phyloP scores from a whole-genome alignment of 179 eudicot genomes.

The Sideroxylon spinosum region DNA sequence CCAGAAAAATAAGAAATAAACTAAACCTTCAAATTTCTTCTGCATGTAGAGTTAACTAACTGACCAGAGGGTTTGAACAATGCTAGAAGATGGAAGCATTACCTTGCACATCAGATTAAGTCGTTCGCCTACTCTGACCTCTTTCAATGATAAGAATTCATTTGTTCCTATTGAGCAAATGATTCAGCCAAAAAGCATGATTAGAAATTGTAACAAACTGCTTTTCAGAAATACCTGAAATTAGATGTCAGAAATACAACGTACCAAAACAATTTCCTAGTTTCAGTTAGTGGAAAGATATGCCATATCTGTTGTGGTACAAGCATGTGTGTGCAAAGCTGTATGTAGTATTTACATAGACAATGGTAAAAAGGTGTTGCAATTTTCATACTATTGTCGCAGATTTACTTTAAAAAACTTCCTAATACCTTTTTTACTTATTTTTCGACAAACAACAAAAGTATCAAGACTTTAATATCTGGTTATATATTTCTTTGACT shows the following conservation, averaged over 20 bases:
- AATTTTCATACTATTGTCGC: neutral
- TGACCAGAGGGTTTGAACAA: neutral
- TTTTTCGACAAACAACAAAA: neutral
- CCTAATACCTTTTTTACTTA: neutral
- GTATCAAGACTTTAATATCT: too few species aligned
- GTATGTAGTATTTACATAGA: too few species aligned
- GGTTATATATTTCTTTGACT: too few species aligned
- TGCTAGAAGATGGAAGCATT: slow-evolving; percentile 8
- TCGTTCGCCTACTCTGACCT: slow-evolving; percentile 50
- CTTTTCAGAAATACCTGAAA: neutral
- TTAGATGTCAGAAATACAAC: neutral
- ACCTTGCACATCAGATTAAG: slow-evolving; percentile 78
- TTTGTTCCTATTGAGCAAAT: slow-evolving; percentile 35
- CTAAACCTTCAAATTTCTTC: neutral
- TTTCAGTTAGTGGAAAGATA: too few species aligned
- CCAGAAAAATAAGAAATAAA: neutral
- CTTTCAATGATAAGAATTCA: slow-evolving; percentile 40
- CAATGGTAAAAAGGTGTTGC: neutral
- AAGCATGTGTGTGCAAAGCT: too few species aligned
- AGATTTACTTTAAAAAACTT: neutral
- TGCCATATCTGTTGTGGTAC: too few species aligned
- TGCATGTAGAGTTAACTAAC: neutral
- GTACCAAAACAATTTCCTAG: neutral
- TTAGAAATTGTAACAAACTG: neutral
- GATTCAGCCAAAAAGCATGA: slow-evolving; percentile 10